These are phyloP conservation scores for Salix purpurea DNA, from an alignment of 345 rosid species.

Conservation along the genomic window DNA sequence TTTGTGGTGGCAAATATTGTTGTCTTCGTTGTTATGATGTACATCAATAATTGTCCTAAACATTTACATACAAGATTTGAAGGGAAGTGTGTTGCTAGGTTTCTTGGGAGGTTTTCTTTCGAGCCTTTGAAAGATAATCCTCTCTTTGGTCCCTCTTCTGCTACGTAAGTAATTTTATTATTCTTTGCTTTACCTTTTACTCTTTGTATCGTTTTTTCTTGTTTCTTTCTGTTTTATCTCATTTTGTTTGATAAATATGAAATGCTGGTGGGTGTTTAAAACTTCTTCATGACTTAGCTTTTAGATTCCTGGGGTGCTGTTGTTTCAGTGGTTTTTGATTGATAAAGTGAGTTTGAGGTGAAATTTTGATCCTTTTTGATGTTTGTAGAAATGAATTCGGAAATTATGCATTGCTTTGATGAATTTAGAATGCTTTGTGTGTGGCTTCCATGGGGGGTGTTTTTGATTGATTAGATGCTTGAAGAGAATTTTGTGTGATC, in stretches of 20 bases:
- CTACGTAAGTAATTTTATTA: conserved; percentile 19
- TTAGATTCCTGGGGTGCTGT: neutral
- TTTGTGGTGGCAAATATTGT: conserved; percentile 24
- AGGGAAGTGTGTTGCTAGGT: conserved; percentile 22
- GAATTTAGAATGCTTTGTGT: neutral
- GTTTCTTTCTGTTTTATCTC: neutral
- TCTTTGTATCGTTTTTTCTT: neutral
- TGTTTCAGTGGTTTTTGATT: neutral
- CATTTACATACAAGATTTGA: conserved; percentile 19
- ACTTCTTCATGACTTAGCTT: neutral
- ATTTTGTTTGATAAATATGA: neutral
- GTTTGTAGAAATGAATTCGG: neutral
- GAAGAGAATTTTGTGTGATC: neutral
- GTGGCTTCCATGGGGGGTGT: neutral
- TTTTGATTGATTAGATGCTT: conserved; percentile 5
- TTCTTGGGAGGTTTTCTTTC: conserved; percentile 31
- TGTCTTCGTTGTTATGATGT: conserved; percentile 20
- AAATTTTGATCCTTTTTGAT: neutral
- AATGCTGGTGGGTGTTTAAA: neutral
- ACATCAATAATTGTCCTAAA: conserved; percentile 24
- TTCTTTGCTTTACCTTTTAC: neutral
- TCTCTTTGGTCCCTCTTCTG: conserved; percentile 29
- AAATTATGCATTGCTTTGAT: neutral
- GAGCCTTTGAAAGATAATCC: conserved; percentile 31
- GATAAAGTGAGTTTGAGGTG: neutral